Percentiles rank a stretch among this genome's conserved stretches.
These are phyloP conservation scores for Rhodotorula toruloides DNA, from an alignment of 768 basidiomycete species.

Conservation along the genomic window DNA sequence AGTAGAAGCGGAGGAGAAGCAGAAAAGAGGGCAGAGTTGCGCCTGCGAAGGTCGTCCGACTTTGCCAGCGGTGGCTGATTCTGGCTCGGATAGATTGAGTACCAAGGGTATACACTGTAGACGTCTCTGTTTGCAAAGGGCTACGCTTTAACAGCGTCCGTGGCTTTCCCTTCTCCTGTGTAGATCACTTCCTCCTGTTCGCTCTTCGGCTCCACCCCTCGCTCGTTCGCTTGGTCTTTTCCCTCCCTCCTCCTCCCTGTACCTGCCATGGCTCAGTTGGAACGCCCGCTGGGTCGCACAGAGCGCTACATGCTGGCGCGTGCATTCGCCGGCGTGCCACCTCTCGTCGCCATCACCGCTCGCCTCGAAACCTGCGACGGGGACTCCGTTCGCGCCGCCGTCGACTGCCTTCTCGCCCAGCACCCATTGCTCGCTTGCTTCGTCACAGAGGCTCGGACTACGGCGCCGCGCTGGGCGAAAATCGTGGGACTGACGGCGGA, in stretches of 20 bases:
- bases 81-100: no score
- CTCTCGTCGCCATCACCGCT: slow-evolving; percentile 21
- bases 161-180: no score
- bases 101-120: no score
- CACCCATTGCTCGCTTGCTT: slow-evolving; percentile 6
- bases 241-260: neutral
- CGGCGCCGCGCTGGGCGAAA: neutral
- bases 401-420: neutral
- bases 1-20: no score
- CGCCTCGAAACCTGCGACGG: neutral
- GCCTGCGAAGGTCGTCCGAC: no score
- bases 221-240: neutral
- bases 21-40: no score
- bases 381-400: neutral
- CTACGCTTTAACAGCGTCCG: no score
- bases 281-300: slow-evolving; percentile 2
- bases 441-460: neutral
- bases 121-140: no score
- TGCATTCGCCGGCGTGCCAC: neutral
- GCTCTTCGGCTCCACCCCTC: neutral
- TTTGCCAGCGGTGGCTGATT: no score
- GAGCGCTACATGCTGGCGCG: slow-evolving; percentile 7
- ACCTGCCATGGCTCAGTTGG: neutral
- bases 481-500: neutral
- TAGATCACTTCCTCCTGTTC: no score